Evolutionary conservation across 768 basidiomycete genomes (phyloP).

Genomic region (Termitomyces titanicus): DNA sequence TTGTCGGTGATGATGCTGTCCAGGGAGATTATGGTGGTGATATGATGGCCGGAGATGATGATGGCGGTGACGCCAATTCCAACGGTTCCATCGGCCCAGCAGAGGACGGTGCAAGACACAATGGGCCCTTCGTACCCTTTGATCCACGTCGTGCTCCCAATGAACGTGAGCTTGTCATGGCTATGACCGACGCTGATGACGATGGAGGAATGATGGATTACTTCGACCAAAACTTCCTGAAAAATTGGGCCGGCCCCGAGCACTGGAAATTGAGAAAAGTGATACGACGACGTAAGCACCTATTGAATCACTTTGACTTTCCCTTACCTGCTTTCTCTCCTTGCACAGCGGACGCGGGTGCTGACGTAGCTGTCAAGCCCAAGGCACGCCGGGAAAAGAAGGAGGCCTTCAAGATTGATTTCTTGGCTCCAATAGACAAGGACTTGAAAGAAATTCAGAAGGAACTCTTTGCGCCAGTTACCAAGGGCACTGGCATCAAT

Average conservation of each 20-base stretch:
- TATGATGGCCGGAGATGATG: slow-evolving; percentile 29
- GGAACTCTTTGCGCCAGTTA: slow-evolving; percentile 75
- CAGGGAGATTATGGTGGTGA: slow-evolving; percentile 27
- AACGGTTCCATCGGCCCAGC: slow-evolving; percentile 43
- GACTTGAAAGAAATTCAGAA: slow-evolving; percentile 58
- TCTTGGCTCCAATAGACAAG: slow-evolving; percentile 55
- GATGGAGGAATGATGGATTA: slow-evolving; percentile 75
- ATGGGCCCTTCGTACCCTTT: slow-evolving; percentile 67
- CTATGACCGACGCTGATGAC: slow-evolving; percentile 65
- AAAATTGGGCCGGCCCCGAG: slow-evolving; percentile 98
- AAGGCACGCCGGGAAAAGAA: slow-evolving; percentile 66
- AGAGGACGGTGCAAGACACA: slow-evolving; percentile 35
- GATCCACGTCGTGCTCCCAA: slow-evolving; percentile 79
- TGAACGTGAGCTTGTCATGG: slow-evolving; percentile 80
- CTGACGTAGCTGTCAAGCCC: slow-evolving; percentile 45
- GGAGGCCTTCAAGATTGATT: slow-evolving; percentile 81
- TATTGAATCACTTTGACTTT: background rate
- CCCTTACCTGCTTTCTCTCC: background rate
- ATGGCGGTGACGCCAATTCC: slow-evolving; percentile 37
- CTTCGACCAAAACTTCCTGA: slow-evolving; percentile 82
- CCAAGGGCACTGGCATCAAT: slow-evolving; percentile 67
- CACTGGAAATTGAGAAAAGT: slow-evolving; percentile 93
- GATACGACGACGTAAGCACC: slow-evolving; percentile 68
- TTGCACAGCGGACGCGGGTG: slow-evolving; percentile 29
- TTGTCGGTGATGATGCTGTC: slow-evolving; percentile 50